Evolutionary conservation across 345 rosid genomes (phyloP).

Genomic region (Schrenkiella parvula): DNA sequence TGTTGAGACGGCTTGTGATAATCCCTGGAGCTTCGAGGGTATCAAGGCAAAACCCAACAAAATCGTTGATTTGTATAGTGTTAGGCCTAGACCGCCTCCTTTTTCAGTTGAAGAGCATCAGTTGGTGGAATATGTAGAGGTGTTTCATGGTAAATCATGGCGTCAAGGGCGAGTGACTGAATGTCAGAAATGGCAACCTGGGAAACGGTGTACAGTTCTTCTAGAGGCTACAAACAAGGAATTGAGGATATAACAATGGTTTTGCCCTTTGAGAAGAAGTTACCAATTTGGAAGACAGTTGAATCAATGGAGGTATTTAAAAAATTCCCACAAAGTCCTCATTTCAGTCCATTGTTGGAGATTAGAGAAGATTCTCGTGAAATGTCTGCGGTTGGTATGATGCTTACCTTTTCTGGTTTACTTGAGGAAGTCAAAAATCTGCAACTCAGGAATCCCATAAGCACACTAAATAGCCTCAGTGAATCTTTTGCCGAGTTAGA

Average conservation of each 20-base stretch:
- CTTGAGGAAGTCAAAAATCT: constrained; percentile 48
- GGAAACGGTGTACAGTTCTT: constrained; percentile 38
- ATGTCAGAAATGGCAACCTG: constrained; percentile 14
- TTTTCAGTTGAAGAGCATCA: constrained; percentile 32
- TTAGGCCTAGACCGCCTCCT: constrained; percentile 42
- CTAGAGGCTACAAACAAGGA: constrained; percentile 42
- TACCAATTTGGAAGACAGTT: constrained; percentile 49
- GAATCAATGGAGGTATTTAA: constrained; percentile 53
- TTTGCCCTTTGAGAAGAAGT: constrained; percentile 50
- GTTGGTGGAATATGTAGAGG: constrained; percentile 47
- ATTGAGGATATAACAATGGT: not conserved
- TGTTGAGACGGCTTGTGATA: constrained; percentile 4
- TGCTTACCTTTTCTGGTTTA: constrained; percentile 52
- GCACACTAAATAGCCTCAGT: constrained; percentile 35
- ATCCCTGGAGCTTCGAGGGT: constrained; percentile 18
- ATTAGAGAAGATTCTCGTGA: constrained; percentile 53
- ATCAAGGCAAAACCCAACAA: constrained; percentile 22
- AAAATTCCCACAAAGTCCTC: constrained; percentile 52
- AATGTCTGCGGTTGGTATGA: constrained; percentile 58
- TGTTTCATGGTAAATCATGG: not conserved
- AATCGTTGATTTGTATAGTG: not conserved
- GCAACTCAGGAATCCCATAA: constrained; percentile 24
- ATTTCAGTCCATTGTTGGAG: constrained; percentile 50
- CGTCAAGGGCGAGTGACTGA: constrained; percentile 7
- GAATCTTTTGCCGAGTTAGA: constrained; percentile 50